Evolutionary conservation across 352 stramenopile genomes (phyloP), one percentile per base, ranked within the genome.

Genomic region (Phytophthora sp.): DNA sequence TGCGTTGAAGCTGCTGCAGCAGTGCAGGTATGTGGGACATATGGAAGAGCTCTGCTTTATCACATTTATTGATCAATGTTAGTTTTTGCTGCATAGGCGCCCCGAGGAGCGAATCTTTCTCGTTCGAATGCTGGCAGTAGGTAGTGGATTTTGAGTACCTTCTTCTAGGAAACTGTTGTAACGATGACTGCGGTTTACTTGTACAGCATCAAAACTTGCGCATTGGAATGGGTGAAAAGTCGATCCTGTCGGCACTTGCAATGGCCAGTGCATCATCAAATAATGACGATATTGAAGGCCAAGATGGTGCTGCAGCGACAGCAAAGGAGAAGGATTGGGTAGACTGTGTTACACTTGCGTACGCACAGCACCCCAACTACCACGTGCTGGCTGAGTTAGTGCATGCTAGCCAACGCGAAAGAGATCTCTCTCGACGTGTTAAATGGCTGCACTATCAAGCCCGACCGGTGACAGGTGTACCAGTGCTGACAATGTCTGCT

Each of bases 201-300:
- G n/a, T n/a, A 31, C 26, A 95, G 86, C 86, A 95, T 69, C 86
- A 95, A 74, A 92, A 86, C 42, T 66, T 95, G 15, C 83, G 86
- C 35, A 91, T 95, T 59, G 83, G 78, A 29, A 88, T 93, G 78
- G 86, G 84, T 13, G 83, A 90, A 47, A 95, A 95, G 49, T 93
- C 84, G 1, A 89, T 93, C 38, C 74, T 95, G 13, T 68, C 76
- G 11, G 81, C 84, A 7, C 69, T 95, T 12, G 86, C 84, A 8
- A 63, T 79, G 16, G 82, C 83, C 1, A 82, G 64, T 39, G 27
- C 66, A 16, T 55, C 73, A 1, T 56, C 27, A 21, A 39, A 7
- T 27, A 26, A 46, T 1, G 20, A 58, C 15, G 11, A 11, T 9
- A 41, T 3, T 26, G 38, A 57, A 1, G 30, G n/a, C 3, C 21